These are phyloP conservation scores for Nasturtium officinale DNA, from an alignment of 345 rosid genomes.

Conservation along the genomic window DNA sequence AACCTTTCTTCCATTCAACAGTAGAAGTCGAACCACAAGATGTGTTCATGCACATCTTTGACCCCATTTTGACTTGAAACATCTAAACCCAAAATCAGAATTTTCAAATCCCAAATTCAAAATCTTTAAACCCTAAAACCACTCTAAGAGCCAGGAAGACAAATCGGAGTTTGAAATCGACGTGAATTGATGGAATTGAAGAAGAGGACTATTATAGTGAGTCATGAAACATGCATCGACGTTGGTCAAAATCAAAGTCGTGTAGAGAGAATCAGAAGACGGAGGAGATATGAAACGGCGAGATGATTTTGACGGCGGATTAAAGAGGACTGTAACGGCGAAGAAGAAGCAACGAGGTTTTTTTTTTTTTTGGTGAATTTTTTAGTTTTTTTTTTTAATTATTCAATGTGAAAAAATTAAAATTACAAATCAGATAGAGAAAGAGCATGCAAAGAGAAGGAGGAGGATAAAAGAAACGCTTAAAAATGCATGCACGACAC, in stretches of 20 bases:
- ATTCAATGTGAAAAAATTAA: constrained; percentile 26
- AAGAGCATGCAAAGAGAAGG: constrained; percentile 54
- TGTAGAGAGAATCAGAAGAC: constrained; percentile 21
- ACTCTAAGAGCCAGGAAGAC: background rate
- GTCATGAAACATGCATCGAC: constrained; percentile 46
- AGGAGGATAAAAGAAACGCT: constrained; percentile 51
- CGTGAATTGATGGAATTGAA: constrained; percentile 28
- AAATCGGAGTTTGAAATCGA: constrained; percentile 41
- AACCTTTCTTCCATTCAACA: constrained; percentile 79
- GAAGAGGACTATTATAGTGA: background rate
- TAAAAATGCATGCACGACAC: constrained; percentile 88
- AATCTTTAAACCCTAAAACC: constrained; percentile 35
- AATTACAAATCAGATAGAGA: constrained; percentile 40
- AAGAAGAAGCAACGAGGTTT: constrained; percentile 39
- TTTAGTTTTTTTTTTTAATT: background rate
- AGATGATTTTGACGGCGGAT: constrained; percentile 32
- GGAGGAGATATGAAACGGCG: constrained; percentile 11
- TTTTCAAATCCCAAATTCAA: constrained; percentile 15
- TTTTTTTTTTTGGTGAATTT: background rate
- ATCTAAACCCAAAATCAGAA: background rate
- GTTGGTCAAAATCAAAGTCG: constrained; percentile 32
- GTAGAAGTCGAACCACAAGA: constrained; percentile 55
- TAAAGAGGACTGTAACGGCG: constrained; percentile 42
- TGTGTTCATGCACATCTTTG: constrained; percentile 82
- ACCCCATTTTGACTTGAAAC: constrained; percentile 51